Conservation (phyloP, 768 basidiomycete genomes). For the Mycena kentingensis region DNA sequence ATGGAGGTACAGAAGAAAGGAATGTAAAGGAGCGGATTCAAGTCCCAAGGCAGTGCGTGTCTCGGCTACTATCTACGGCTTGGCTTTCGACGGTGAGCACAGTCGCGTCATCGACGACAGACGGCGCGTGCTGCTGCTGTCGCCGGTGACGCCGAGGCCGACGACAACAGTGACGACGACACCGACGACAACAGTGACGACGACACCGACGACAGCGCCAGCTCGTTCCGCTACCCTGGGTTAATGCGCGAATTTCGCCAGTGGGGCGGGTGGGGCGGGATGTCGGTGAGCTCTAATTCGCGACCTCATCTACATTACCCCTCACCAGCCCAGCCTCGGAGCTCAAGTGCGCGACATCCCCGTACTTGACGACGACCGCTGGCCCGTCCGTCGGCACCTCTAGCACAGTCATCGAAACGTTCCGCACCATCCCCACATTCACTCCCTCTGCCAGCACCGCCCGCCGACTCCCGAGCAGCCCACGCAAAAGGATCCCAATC, state of each 20-base stretch:
- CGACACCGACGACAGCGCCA: too few relatives aligned
- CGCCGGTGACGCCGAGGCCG: too few relatives aligned
- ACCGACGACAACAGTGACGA: too few relatives aligned
- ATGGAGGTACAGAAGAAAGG: conserved; percentile 31
- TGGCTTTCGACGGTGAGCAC: too few relatives aligned
- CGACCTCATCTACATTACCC: conserved; percentile 53
- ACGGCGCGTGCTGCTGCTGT: too few relatives aligned
- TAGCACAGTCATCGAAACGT: conserved; percentile 60
- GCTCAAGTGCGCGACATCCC: conserved; percentile 56
- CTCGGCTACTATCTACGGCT: too few relatives aligned
- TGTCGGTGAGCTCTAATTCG: too few relatives aligned
- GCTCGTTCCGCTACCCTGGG: too few relatives aligned
- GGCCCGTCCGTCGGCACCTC: conserved; percentile 45
- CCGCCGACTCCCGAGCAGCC: conserved; percentile 44
- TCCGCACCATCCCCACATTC: conserved; percentile 42
- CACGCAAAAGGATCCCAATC: conserved; percentile 55
- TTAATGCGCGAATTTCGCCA: too few relatives aligned
- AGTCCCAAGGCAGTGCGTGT: conserved; percentile 32
- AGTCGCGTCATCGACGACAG: too few relatives aligned
- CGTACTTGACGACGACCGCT: conserved; percentile 53
- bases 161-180: too few relatives aligned
- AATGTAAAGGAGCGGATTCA: conserved; percentile 12
- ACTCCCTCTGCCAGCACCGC: conserved; percentile 40
- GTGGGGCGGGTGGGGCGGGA: too few relatives aligned
- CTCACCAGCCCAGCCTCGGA: conserved; percentile 34